Evolutionary conservation across 225 moss, liverwort and hornwort species (phyloP), one percentile per base, ranked within the genome.

Genomic region (Marchantia polymorpha): DNA sequence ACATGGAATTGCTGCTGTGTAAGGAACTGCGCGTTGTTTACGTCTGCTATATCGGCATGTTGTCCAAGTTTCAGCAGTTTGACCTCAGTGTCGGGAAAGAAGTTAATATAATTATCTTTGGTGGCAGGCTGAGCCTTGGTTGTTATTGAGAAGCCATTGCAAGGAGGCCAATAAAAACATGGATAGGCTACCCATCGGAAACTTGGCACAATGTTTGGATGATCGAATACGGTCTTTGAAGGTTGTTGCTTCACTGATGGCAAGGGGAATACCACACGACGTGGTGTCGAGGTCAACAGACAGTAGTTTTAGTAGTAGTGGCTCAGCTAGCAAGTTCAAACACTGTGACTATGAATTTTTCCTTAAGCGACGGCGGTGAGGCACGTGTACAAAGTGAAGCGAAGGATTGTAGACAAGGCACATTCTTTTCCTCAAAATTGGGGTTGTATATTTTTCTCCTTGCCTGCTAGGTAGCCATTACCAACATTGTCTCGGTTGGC

Each of bases 261-360:
- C 86, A n/a, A 86, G 74, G 68, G 84, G 83, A 77, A 72, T 90
- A 76, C 83, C 86, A 80, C 69, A 84, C 82, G 69, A 53, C 22
- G 77, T 29, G 58, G 72, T 69, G 50, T 64, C 73, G 49, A 51
- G 52, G 26, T 69, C 77, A 27, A 68, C 64, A 50, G 79, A 77
- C 64, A 69, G 78, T 19, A 83, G 53, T 76, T 22, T 66, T 29
- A 78, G 67, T 78, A 46, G 30, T 54, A 66, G 76, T 73, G 58
- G 71, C 25, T 80, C 65, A 55, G 77, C 47, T 66, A 82, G 31
- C 73, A 88, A 77, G 63, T 86, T 84, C 79, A 88, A 83, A 79
- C 90, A 90, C 82, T 83, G 80, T 65, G 90, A 90, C 78, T 88
- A 90, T 27, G 88, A 90, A 60, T 88, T 90, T 88, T 88, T 90